phyloP scores from a whole-genome alignment of 352 stramenopile species.

The Phytophthora citricola region DNA sequence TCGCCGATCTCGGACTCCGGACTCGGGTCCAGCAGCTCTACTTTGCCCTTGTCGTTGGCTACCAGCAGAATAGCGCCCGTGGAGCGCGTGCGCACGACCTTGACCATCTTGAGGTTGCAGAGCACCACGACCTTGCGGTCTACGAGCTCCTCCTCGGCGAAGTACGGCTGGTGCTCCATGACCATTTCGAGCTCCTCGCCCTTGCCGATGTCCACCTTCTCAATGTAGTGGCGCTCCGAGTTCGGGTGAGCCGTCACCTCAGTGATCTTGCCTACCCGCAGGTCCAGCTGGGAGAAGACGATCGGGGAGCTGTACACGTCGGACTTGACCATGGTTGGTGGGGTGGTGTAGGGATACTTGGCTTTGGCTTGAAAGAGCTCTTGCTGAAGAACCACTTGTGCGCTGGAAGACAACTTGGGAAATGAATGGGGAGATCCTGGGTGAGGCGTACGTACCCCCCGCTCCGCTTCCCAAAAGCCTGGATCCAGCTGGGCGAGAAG shows the following conservation, averaged over 20 bases:
- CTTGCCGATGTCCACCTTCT: conserved; percentile 81
- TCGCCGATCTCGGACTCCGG: conserved; percentile 73
- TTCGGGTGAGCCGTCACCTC: conserved; percentile 73
- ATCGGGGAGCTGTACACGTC: conserved; percentile 81
- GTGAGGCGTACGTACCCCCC: conserved; percentile 25
- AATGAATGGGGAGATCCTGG: conserved; percentile 40
- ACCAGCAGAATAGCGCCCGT: conserved; percentile 67
- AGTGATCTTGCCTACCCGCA: conserved; percentile 75
- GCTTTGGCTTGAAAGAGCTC: conserved; percentile 6
- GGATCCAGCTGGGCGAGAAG: conserved; percentile 24
- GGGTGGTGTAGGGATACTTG: conserved; percentile 3
- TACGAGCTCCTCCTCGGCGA: conserved; percentile 77
- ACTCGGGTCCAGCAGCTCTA: conserved; percentile 71
- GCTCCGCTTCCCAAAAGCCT: conserved; percentile 5
- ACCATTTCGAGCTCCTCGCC: conserved; percentile 79
- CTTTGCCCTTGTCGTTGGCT: conserved; percentile 59
- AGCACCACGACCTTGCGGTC: conserved; percentile 75
- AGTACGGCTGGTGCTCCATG: conserved; percentile 78
- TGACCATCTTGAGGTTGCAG: conserved; percentile 82
- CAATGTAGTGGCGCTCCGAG: conserved; percentile 77
- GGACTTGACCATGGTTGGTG: conserved; percentile 69
- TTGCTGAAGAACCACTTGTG: conserved; percentile 43
- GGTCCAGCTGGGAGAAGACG: conserved; percentile 70
- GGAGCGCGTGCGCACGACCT: conserved; percentile 69
- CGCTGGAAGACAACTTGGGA: conserved; percentile 49